A percentile compares a stretch with the other conserved stretches of the same genome.
phyloP scores from a whole-genome alignment of 1,284 basidiomycete species.

The Mycena sp. region DNA sequence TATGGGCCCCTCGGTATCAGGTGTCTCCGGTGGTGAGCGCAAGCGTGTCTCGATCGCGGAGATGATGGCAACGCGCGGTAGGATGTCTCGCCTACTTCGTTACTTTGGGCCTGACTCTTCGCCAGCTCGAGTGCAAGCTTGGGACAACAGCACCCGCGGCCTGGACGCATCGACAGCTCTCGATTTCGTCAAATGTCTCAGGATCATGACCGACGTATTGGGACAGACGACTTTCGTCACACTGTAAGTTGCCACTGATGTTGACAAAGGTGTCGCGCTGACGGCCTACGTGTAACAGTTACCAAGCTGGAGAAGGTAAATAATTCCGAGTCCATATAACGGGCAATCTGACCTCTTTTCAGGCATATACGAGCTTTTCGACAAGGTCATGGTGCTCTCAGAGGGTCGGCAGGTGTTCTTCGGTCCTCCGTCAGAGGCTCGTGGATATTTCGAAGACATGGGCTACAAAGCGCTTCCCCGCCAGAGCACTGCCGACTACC shows the following conservation, averaged over 20 bases:
- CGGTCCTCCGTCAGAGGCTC: constrained; percentile 77
- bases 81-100: constrained; percentile 48
- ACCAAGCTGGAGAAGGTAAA: constrained; percentile 81
- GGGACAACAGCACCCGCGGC: constrained; percentile 65
- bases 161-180: constrained; percentile 89
- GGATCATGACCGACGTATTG: constrained; percentile 81
- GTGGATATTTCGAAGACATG: constrained; percentile 80
- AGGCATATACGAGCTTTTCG: constrained; percentile 78
- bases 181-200: constrained; percentile 78
- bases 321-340: background rate
- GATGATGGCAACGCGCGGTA: constrained; percentile 76
- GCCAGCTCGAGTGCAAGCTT: constrained; percentile 25
- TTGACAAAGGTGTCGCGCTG: background rate
- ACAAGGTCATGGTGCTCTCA: constrained; percentile 84
- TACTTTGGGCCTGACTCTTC: background rate
- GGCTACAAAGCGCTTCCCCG: constrained; percentile 81
- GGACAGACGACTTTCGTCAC: constrained; percentile 83
- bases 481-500: constrained; percentile 82
- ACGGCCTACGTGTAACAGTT: constrained; percentile 51
- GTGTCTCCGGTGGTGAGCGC: constrained; percentile 84
- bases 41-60: constrained; percentile 91
- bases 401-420: constrained; percentile 88
- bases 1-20: constrained; percentile 47
- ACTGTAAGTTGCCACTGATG: constrained; percentile 59
- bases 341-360: background rate